Conservation (phyloP, 2,329 filamentous ascomycete species). For the Tolypocladium nubicola region DNA sequence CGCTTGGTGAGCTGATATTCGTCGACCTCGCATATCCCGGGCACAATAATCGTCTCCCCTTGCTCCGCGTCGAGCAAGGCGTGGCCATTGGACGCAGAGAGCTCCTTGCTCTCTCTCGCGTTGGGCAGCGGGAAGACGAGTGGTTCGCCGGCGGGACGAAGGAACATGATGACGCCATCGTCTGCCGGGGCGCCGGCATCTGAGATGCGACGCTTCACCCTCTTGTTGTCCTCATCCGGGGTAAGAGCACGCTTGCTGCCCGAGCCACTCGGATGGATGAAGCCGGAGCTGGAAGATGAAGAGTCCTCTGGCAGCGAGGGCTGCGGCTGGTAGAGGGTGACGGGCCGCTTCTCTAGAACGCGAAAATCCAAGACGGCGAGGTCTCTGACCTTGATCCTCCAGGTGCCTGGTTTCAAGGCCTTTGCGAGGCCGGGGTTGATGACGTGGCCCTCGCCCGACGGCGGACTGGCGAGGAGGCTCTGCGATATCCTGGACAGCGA, state of each 20-base stretch:
- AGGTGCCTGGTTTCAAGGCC: conserved; percentile 42
- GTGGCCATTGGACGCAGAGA: conserved; percentile 34
- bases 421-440: conserved; percentile 34
- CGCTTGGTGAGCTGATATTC: conserved; percentile 44
- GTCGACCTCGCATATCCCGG: conserved; percentile 39
- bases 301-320: conserved; percentile 15
- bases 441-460: conserved; percentile 30
- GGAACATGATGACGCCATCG: conserved; percentile 45
- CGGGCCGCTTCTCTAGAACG: conserved; percentile 43
- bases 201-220: conserved; percentile 30
- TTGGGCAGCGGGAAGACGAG: conserved; percentile 42
- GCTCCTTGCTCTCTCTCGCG: conserved; percentile 33
- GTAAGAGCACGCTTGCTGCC: conserved; percentile 40
- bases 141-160: conserved; percentile 37
- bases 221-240: conserved; percentile 32
- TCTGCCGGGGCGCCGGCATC: conserved; percentile 20
- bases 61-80: conserved; percentile 39
- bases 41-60: conserved; percentile 37
- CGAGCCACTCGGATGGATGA: conserved; percentile 19
- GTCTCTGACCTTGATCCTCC: conserved; percentile 41
- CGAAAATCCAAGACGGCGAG: conserved; percentile 46
- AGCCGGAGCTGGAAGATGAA: conserved; percentile 20
- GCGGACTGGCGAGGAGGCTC: conserved; percentile 23
- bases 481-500: conserved; percentile 35
- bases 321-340: conserved; percentile 25